A percentile compares a stretch with the other conserved stretches of the same genome.
Evolutionary conservation across 73 alveolate genomes (phyloP).

Genomic region (Loxodes magnus): DNA sequence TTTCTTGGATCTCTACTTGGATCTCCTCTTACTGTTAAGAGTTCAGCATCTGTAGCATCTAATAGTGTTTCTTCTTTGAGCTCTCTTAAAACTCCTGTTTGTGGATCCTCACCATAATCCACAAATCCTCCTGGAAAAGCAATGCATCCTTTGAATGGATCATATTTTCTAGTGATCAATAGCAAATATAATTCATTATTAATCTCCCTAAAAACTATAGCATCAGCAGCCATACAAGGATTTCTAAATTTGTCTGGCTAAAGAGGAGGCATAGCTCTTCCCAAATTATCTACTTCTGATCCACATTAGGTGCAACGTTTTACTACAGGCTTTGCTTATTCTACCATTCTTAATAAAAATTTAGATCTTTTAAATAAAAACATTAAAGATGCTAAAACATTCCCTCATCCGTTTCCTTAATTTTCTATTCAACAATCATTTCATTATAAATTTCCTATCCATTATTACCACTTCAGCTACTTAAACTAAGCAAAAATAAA

Average conservation of each 20-base stretch:
- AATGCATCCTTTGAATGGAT: slow-evolving; percentile 72
- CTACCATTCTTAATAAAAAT: not conserved
- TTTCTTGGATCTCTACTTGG: slow-evolving; percentile 97
- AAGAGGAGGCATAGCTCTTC: slow-evolving; percentile 5
- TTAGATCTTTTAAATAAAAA: no score
- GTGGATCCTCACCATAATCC: slow-evolving; percentile 95
- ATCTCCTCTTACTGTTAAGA: slow-evolving; percentile 87
- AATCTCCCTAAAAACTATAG: slow-evolving; percentile 65
- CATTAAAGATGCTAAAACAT: no score
- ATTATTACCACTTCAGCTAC: no score
- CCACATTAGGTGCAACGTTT: not conserved
- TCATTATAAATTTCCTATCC: no score
- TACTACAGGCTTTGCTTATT: not conserved
- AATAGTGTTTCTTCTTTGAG: slow-evolving; percentile 88
- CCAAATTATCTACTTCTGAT: slow-evolving; percentile 9
- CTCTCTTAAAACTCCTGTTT: slow-evolving; percentile 82
- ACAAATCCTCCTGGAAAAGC: slow-evolving; percentile 99
- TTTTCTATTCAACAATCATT: no score
- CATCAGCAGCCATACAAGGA: slow-evolving; percentile 90
- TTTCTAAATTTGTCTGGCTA: slow-evolving; percentile 20
- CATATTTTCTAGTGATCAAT: slow-evolving; percentile 73
- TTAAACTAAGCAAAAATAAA: no score
- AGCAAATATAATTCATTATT: slow-evolving; percentile 48
- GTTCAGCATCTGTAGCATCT: slow-evolving; percentile 66
- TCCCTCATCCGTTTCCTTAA: no score